Conservation (phyloP, 352 stramenopile species). For the Phytophthora sp. region DNA sequence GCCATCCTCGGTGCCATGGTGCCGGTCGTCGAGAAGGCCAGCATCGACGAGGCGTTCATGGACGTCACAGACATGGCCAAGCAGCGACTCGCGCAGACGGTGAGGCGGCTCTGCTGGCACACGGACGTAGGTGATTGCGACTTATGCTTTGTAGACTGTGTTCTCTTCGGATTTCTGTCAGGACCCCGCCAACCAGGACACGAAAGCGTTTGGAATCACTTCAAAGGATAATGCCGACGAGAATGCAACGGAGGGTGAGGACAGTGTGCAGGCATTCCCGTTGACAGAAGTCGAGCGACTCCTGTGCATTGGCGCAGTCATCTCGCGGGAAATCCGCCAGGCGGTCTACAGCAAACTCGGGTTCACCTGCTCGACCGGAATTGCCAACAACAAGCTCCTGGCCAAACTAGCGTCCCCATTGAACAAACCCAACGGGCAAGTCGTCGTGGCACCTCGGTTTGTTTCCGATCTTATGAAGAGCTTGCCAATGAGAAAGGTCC, state of each 20-base stretch:
- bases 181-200: slow-evolving; percentile 60
- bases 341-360: slow-evolving; percentile 64
- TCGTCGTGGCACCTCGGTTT: slow-evolving; percentile 72
- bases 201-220: slow-evolving; percentile 75
- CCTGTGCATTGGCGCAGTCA: slow-evolving; percentile 65
- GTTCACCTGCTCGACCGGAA: slow-evolving; percentile 83
- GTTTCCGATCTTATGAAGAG: slow-evolving; percentile 68
- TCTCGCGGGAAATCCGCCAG: slow-evolving; percentile 77
- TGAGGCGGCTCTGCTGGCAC: slow-evolving; percentile 11
- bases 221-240: slow-evolving; percentile 38
- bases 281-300: slow-evolving; percentile 69
- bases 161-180: slow-evolving; percentile 71
- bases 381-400: slow-evolving; percentile 81
- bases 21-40: slow-evolving; percentile 70
- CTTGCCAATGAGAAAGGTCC: slow-evolving; percentile 76
- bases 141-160: slow-evolving; percentile 34
- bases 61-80: slow-evolving; percentile 74
- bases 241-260: not conserved
- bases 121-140: not conserved
- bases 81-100: slow-evolving; percentile 56
- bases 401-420: slow-evolving; percentile 80
- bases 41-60: slow-evolving; percentile 86
- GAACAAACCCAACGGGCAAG: slow-evolving; percentile 86
- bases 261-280: slow-evolving; percentile 50
- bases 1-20: slow-evolving; percentile 57